These are phyloP conservation scores for Monilinia vaccinii-corymbosi DNA, from an alignment of 2,329 filamentous ascomycete species.

Conservation along the genomic window DNA sequence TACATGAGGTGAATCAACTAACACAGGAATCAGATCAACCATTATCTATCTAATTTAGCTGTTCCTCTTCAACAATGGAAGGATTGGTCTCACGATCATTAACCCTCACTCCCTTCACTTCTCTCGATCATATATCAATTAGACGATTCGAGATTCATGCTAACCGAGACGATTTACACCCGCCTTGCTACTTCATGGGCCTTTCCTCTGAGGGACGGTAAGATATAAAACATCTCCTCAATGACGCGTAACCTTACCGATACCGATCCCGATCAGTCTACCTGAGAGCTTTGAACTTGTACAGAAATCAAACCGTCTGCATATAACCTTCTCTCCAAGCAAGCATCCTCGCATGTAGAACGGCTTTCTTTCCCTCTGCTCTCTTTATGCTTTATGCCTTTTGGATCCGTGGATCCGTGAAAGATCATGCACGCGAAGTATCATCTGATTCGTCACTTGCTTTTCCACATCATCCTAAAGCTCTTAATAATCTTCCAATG, in stretches of 20 bases:
- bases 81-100: neutral
- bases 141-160: neutral
- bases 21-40: neutral
- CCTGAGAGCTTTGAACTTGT: too few species aligned
- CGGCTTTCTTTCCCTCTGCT: neutral
- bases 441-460: neutral
- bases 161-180: neutral
- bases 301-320: neutral
- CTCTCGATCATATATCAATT: neutral
- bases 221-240: neutral
- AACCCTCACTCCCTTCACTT: neutral
- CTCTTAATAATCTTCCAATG: neutral
- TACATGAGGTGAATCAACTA: neutral
- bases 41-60: neutral
- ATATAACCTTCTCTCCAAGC: constrained; percentile 1
- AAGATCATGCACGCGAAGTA: neutral
- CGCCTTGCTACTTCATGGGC: neutral
- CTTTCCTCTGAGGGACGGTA: neutral
- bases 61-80: neutral
- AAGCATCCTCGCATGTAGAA: constrained; percentile 2
- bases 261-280: too few species aligned
- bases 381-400: neutral
- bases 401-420: neutral
- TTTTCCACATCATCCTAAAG: neutral
- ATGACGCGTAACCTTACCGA: neutral